Conservation (phyloP, 768 basidiomycete species). For the Boletus sp. region DNA sequence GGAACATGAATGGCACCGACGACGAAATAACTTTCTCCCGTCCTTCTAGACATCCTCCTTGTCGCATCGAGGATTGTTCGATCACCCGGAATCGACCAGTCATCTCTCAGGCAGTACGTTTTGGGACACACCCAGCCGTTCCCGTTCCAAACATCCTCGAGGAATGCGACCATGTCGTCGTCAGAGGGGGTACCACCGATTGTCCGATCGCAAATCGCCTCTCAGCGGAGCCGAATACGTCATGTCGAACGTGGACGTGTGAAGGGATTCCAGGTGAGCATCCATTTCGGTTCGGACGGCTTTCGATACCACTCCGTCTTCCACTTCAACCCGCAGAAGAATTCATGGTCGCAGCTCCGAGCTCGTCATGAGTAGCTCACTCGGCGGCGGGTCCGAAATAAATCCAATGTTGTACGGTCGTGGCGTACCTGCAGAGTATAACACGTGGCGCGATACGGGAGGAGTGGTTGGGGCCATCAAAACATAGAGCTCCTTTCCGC, state of each 20-base stretch:
- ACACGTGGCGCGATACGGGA: background rate
- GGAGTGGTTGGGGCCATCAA: background rate
- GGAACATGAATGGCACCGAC: too few species aligned
- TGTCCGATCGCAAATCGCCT: background rate
- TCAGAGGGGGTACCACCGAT: background rate
- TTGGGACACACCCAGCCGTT: background rate
- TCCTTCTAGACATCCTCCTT: background rate
- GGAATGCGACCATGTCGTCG: background rate
- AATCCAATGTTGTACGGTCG: background rate
- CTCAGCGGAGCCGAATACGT: background rate
- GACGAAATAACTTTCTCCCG: background rate
- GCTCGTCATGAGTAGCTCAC: background rate
- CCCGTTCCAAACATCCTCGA: background rate
- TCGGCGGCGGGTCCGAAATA: background rate
- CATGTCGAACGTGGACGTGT: background rate
- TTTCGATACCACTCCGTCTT: background rate
- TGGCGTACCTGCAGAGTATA: background rate
- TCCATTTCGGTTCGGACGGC: background rate
- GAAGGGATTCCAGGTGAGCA: background rate
- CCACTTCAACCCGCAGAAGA: background rate
- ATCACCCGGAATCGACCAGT: background rate
- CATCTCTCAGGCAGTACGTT: background rate
- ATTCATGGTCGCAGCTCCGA: background rate
- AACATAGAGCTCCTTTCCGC: background rate
- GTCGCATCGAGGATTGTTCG: background rate